A percentile compares a stretch with the other conserved stretches of the same genome.
Conservation (phyloP, 208 protist species). For the Leishmania martiniquensis region DNA sequence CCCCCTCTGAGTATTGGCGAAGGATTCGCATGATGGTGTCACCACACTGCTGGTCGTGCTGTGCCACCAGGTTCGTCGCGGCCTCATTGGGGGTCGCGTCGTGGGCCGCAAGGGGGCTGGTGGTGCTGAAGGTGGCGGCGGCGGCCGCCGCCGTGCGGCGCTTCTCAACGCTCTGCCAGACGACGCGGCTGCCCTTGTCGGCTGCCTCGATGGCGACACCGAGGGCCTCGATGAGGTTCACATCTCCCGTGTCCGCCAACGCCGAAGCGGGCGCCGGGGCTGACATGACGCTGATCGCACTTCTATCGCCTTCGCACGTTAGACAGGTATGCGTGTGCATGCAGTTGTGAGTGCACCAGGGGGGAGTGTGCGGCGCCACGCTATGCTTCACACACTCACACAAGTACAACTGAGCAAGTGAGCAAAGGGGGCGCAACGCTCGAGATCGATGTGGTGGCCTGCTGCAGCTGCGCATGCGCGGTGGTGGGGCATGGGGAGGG, state of each 20-base stretch:
- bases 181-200: constrained; percentile 41
- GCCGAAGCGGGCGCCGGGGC: neutral
- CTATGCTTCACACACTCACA: too few species aligned
- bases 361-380: too few species aligned
- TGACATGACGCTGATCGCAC: constrained; percentile 2
- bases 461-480: neutral
- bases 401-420: too few species aligned
- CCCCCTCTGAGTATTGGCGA: constrained; percentile 32
- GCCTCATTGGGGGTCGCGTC: constrained; percentile 8
- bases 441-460: neutral
- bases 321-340: neutral
- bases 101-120: neutral
- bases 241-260: constrained; percentile 4
- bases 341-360: too few species aligned
- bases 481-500: too few species aligned
- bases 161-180: constrained; percentile 43
- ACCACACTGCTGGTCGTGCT: constrained; percentile 56
- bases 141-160: constrained; percentile 30
- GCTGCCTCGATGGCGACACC: constrained; percentile 54
- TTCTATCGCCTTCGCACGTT: neutral
- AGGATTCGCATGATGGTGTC: constrained; percentile 42
- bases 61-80: constrained; percentile 54
- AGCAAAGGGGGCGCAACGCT: neutral
- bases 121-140: neutral
- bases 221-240: constrained; percentile 53